phyloP scores from a whole-genome alignment of 2,329 filamentous ascomycete species.

The Curvularia hawaiiensis region DNA sequence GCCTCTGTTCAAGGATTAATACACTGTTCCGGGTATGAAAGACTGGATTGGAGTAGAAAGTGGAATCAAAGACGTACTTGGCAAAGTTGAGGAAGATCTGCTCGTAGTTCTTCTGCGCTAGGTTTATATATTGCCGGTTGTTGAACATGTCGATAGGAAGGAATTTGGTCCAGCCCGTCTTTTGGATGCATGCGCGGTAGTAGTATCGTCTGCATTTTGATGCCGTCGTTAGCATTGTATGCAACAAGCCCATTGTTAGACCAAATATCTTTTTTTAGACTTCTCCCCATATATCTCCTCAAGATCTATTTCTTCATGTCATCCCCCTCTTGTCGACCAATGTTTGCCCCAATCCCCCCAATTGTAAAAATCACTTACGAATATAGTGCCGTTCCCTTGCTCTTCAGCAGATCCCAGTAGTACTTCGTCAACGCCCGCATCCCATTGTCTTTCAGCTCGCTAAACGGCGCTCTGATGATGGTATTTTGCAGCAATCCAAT shows the following conservation, averaged over 20 bases:
- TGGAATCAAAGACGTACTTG: slow-evolving; percentile 24
- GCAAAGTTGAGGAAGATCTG: slow-evolving; percentile 68
- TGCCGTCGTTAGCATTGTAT: slow-evolving; percentile 6
- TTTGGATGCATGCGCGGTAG: slow-evolving; percentile 23
- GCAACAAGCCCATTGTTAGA: background rate
- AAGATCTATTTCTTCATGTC: background rate
- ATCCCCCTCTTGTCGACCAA: background rate
- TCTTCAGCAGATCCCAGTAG: slow-evolving; percentile 28
- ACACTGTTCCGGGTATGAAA: background rate
- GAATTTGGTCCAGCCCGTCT: slow-evolving; percentile 17
- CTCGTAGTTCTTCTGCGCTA: slow-evolving; percentile 64
- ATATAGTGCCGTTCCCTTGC: slow-evolving; percentile 22
- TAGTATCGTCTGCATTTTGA: slow-evolving; percentile 16
- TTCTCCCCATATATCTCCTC: too few relatives aligned
- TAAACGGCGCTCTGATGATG: slow-evolving; percentile 23
- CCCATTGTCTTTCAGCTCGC: slow-evolving; percentile 14
- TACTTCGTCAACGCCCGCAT: slow-evolving; percentile 18
- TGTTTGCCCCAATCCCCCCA: background rate
- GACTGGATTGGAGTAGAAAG: background rate
- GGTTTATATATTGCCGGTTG: slow-evolving; percentile 13
- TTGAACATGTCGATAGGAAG: slow-evolving; percentile 22
- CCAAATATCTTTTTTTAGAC: background rate
- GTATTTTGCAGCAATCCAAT: slow-evolving; percentile 33
- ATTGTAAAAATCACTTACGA: slow-evolving; percentile 18
- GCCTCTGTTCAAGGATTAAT: slow-evolving; percentile 28